phyloP scores from a whole-genome alignment of 1,284 basidiomycete species.

The Trametes polyzona region DNA sequence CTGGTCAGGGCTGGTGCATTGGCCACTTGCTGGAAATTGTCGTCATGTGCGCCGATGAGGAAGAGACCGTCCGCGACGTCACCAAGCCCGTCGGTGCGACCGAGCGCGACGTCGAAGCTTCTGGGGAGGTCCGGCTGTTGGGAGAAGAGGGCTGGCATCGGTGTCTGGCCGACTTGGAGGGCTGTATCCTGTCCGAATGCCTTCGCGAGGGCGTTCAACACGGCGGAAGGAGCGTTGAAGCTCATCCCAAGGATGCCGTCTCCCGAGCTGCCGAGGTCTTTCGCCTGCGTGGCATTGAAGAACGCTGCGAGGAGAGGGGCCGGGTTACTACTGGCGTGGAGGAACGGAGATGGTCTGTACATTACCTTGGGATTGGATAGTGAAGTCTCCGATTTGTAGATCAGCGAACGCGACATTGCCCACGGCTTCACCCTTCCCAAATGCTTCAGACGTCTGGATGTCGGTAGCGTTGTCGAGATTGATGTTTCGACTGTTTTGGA shows the following conservation, averaged over 20 bases:
- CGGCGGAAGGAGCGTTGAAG: slow-evolving; percentile 15
- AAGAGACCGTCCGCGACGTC: slow-evolving; percentile 34
- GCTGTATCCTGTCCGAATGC: slow-evolving; percentile 4
- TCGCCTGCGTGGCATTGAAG: slow-evolving; percentile 29
- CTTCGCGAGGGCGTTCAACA: background rate
- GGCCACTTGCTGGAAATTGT: slow-evolving; percentile 27
- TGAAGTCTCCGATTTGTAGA: too few relatives aligned
- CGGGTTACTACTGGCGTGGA: too few relatives aligned
- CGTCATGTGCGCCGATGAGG: slow-evolving; percentile 36
- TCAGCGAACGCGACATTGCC: too few relatives aligned
- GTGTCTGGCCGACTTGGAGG: slow-evolving; percentile 1
- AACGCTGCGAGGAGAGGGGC: too few relatives aligned
- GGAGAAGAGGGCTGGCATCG: slow-evolving; percentile 13
- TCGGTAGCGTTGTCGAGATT: too few relatives aligned
- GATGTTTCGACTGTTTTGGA: too few relatives aligned
- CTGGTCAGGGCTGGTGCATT: slow-evolving; percentile 37
- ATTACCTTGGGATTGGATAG: too few relatives aligned
- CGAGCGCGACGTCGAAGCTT: slow-evolving; percentile 34
- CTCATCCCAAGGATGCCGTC: slow-evolving; percentile 21
- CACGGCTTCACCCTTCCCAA: too few relatives aligned
- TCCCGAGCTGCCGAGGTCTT: background rate
- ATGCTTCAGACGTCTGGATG: too few relatives aligned
- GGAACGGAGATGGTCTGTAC: too few relatives aligned
- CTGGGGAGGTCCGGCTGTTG: slow-evolving; percentile 24
- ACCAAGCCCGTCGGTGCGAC: slow-evolving; percentile 30